Conservation (phyloP, 139 green algal genomes). For the Coelastrella sp. region DNA sequence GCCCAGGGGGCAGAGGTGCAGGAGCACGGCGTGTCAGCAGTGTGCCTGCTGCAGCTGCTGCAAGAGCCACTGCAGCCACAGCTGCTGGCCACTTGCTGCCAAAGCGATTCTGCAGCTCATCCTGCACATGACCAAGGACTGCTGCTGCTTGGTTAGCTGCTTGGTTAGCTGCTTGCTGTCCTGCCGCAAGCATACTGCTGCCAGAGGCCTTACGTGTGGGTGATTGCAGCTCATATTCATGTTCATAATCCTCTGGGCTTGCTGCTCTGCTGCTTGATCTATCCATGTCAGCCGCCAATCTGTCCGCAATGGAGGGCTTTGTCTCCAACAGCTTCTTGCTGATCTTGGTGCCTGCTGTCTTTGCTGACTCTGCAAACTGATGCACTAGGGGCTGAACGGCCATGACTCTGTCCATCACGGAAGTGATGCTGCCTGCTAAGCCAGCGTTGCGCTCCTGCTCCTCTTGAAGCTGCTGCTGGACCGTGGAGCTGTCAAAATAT, state of each 20-base stretch:
- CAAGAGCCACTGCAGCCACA: background rate
- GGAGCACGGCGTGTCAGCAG: background rate
- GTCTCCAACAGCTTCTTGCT: background rate
- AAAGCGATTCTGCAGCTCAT: background rate
- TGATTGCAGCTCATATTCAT: no score
- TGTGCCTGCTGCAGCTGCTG: background rate
- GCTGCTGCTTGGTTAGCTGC: background rate
- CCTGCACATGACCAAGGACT: background rate
- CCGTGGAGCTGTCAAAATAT: constrained; percentile 37
- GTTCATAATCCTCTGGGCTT: background rate
- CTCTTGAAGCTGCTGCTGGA: constrained; percentile 39
- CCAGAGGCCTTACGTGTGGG: background rate
- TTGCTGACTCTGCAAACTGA: constrained; percentile 28
- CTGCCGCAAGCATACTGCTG: background rate
- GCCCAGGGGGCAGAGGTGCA: background rate
- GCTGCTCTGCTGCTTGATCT: background rate
- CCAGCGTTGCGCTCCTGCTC: constrained; percentile 12
- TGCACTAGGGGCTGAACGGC: constrained; percentile 8
- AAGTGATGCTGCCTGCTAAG: constrained; percentile 16
- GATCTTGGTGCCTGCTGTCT: constrained; percentile 27
- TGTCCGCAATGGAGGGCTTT: background rate
- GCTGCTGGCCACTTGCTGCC: constrained; percentile 4
- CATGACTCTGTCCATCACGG: constrained; percentile 20
- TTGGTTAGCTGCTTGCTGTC: background rate
- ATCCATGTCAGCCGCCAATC: background rate